Evolutionary conservation across 1,139 yeast genomes (phyloP).

Genomic region (Yamadazyma epiphylla): DNA sequence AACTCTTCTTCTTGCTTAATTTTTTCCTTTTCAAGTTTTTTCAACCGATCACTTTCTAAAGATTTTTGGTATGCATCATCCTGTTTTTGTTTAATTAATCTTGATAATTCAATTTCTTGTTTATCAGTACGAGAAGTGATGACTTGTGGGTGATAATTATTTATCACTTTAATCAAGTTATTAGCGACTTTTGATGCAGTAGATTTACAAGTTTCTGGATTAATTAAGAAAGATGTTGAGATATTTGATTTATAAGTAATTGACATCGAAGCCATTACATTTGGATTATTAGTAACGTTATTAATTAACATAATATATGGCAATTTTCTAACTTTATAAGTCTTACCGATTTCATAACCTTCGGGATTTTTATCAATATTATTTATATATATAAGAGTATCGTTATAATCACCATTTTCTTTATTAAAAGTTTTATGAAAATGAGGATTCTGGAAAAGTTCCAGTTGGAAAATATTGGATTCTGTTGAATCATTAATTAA

Average conservation of each 20-base stretch:
- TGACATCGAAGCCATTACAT: slow-evolving; percentile 52
- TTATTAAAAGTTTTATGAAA: slow-evolving; percentile 33
- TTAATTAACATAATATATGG: slow-evolving; percentile 48
- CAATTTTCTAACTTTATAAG: slow-evolving; percentile 34
- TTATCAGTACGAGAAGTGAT: slow-evolving; percentile 48
- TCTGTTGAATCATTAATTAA: slow-evolving; percentile 35
- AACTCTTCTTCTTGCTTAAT: slow-evolving; percentile 12
- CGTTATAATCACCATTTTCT: slow-evolving; percentile 30
- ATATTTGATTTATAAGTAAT: slow-evolving; percentile 40
- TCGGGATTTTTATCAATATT: slow-evolving; percentile 43
- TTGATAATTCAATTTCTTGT: slow-evolving; percentile 49
- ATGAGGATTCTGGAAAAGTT: slow-evolving; percentile 21
- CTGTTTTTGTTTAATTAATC: slow-evolving; percentile 51
- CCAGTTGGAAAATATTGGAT: slow-evolving; percentile 20
- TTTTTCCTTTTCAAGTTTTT: slow-evolving; percentile 28
- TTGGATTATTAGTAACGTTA: slow-evolving; percentile 49
- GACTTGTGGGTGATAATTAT: slow-evolving; percentile 49
- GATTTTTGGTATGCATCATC: slow-evolving; percentile 55
- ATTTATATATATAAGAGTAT: slow-evolving; percentile 39
- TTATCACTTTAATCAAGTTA: slow-evolving; percentile 32
- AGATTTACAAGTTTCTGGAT: slow-evolving; percentile 13
- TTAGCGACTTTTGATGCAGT: slow-evolving; percentile 26
- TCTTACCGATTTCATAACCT: slow-evolving; percentile 46
- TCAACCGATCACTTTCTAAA: slow-evolving; percentile 39
- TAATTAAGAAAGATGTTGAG: slow-evolving; percentile 18